These are phyloP conservation scores for Curvularia spicifera DNA, from an alignment of 2,329 filamentous ascomycete species.

Conservation along the genomic window DNA sequence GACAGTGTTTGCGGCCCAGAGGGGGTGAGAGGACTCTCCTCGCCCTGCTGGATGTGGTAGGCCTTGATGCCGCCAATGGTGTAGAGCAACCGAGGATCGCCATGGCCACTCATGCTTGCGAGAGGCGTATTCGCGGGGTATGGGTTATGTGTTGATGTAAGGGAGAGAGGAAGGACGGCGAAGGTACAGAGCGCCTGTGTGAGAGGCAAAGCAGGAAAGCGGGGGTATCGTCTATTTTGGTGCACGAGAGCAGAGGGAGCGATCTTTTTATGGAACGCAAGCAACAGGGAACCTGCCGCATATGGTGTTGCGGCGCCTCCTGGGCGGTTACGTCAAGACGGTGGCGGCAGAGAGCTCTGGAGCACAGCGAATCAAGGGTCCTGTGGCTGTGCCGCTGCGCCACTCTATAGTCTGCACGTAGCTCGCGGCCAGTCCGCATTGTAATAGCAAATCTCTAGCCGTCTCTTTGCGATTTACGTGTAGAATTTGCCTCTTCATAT, in stretches of 20 bases:
- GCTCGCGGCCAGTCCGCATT: background rate
- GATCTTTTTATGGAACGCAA: constrained; percentile 22
- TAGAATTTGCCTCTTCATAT: constrained; percentile 14
- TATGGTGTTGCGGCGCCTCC: constrained; percentile 22
- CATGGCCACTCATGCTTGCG: constrained; percentile 56
- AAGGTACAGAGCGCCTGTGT: constrained; percentile 1
- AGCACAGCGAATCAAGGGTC: constrained; percentile 5
- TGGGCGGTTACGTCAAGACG: constrained; percentile 12
- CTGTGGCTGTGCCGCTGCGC: constrained; percentile 14
- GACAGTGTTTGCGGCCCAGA: constrained; percentile 90
- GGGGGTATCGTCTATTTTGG: constrained; percentile 25
- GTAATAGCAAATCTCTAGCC: background rate
- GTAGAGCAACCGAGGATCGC: constrained; percentile 63
- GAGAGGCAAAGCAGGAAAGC: background rate
- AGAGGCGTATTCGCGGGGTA: constrained; percentile 20
- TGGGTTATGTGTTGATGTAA: background rate
- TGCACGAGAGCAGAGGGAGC: constrained; percentile 9
- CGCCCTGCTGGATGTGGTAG: constrained; percentile 88
- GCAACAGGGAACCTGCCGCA: constrained; percentile 19
- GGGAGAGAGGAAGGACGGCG: background rate
- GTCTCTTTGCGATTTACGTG: background rate
- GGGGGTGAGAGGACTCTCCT: constrained; percentile 80
- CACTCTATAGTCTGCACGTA: background rate
- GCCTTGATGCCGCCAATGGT: constrained; percentile 83
- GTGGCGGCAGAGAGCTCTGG: constrained; percentile 3